Evolutionary conservation across 441 rosid species (phyloP).

Genomic region (Omphalea diandra): DNA sequence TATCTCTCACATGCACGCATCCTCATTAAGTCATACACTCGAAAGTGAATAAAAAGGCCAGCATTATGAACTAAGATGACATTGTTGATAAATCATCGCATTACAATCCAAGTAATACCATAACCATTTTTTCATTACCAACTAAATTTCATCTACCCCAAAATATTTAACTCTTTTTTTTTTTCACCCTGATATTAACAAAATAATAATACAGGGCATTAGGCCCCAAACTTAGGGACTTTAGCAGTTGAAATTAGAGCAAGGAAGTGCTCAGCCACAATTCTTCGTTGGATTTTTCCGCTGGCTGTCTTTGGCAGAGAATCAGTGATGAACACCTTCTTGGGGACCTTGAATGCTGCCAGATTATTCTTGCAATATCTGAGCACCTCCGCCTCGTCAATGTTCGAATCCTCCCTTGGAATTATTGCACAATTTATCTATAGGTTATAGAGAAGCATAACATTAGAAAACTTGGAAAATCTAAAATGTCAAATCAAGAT

Average conservation of each 20-base stretch:
- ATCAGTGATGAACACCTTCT: slow-evolving; percentile 73
- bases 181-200: neutral
- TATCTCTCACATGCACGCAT: too few species aligned
- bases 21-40: too few species aligned
- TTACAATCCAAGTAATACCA: neutral
- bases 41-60: too few species aligned
- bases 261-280: slow-evolving; percentile 74
- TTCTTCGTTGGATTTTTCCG: slow-evolving; percentile 78
- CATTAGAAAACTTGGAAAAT: too few species aligned
- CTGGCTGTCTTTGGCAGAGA: slow-evolving; percentile 76
- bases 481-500: neutral
- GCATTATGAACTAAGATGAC: neutral
- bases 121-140: neutral
- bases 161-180: neutral
- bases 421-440: slow-evolving; percentile 85
- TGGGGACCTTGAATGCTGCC: slow-evolving; percentile 82
- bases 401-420: slow-evolving; percentile 57
- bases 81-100: neutral
- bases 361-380: slow-evolving; percentile 63
- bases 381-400: slow-evolving; percentile 54
- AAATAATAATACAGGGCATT: neutral
- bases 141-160: neutral
- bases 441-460: neutral
- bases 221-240: slow-evolving; percentile 56
- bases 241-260: slow-evolving; percentile 50